Percentiles rank a stretch among this genome's conserved stretches.
Evolutionary conservation across 2,329 filamentous ascomycete genomes (phyloP).

Genomic region (Talaromyces sp.): DNA sequence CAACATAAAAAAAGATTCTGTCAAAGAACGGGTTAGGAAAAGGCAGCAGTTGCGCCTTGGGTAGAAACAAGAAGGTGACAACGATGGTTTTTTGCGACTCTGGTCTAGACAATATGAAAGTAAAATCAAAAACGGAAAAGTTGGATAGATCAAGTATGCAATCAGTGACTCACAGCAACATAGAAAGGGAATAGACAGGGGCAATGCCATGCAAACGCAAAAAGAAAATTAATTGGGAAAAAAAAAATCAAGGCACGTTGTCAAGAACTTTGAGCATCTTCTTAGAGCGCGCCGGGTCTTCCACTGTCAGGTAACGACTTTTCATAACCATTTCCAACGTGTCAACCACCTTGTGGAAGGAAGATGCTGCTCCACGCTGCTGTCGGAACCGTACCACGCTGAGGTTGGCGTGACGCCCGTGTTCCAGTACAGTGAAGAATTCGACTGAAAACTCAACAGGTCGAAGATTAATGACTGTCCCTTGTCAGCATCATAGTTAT

Average conservation of each 20-base stretch:
- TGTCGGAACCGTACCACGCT: conserved; percentile 83
- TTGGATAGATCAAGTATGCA: neutral
- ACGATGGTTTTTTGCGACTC: neutral
- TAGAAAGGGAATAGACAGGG: neutral
- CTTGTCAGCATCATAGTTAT: conserved; percentile 14
- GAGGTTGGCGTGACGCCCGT: conserved; percentile 69
- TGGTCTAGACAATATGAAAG: neutral
- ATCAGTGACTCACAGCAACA: neutral
- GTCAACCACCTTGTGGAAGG: conserved; percentile 77
- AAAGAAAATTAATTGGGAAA: neutral
- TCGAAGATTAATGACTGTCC: conserved; percentile 69
- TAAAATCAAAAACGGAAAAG: neutral
- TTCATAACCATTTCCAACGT: conserved; percentile 66
- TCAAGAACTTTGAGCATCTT: conserved; percentile 55
- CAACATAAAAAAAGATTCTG: neutral
- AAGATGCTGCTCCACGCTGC: conserved; percentile 84
- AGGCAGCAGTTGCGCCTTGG: neutral
- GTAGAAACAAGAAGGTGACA: neutral
- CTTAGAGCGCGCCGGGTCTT: conserved; percentile 60
- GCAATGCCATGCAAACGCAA: neutral
- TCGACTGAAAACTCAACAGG: conserved; percentile 84
- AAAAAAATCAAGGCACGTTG: neutral
- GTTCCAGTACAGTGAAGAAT: conserved; percentile 83
- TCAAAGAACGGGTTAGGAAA: neutral
- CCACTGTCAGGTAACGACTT: conserved; percentile 61